Evolutionary conservation across 768 basidiomycete genomes (phyloP).

Genomic region (Psilocybe sp.): DNA sequence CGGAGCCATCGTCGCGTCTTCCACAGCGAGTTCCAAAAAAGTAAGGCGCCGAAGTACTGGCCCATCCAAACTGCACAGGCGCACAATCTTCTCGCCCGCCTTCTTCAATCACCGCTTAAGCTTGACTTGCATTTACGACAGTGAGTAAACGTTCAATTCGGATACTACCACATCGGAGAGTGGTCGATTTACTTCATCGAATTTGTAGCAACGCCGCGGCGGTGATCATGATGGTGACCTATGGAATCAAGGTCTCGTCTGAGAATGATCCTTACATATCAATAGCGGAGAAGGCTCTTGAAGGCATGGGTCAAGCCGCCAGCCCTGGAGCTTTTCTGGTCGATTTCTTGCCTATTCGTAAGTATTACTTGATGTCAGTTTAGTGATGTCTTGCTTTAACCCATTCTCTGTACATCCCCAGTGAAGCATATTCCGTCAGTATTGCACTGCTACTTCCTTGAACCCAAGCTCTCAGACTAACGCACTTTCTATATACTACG

Average conservation of each 20-base stretch:
- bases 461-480: neutral
- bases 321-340: slow-evolving; percentile 55
- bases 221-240: slow-evolving; percentile 51
- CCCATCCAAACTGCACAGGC: slow-evolving; percentile 44
- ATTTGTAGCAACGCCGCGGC: slow-evolving; percentile 43
- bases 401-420: slow-evolving; percentile 29
- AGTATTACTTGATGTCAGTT: slow-evolving; percentile 22
- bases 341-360: slow-evolving; percentile 23
- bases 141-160: slow-evolving; percentile 26
- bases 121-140: slow-evolving; percentile 48
- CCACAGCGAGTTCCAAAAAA: slow-evolving; percentile 47
- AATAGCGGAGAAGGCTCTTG: slow-evolving; percentile 49
- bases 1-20: slow-evolving; percentile 51
- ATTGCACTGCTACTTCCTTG: neutral
- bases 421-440: slow-evolving; percentile 50
- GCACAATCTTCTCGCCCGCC: slow-evolving; percentile 39
- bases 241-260: slow-evolving; percentile 44
- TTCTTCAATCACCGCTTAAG: slow-evolving; percentile 39
- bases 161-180: neutral
- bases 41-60: slow-evolving; percentile 38
- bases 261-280: slow-evolving; percentile 45
- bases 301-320: slow-evolving; percentile 47
- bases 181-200: neutral
- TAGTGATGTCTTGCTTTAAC: slow-evolving; percentile 18
- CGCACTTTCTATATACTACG: neutral